phyloP scores from a whole-genome alignment of 345 rosid species.

The Iberis pinnata region DNA sequence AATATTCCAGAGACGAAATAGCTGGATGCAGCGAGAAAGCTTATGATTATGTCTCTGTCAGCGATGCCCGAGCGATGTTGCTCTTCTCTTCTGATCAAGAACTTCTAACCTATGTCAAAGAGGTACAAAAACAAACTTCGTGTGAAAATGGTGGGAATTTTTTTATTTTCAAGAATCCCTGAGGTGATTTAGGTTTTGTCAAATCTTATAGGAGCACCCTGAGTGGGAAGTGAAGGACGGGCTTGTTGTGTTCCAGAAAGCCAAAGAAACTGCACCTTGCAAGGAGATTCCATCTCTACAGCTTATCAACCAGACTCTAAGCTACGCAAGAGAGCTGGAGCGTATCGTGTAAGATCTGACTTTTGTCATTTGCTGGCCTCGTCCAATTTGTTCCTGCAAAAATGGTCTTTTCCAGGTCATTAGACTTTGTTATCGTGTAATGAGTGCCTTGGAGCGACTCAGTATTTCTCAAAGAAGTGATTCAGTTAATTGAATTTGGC shows the following conservation, averaged over 20 bases:
- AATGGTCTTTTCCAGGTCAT: neutral
- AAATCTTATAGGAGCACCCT: conserved; percentile 62
- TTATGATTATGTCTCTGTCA: conserved; percentile 69
- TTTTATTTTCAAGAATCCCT: neutral
- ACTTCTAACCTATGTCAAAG: conserved; percentile 57
- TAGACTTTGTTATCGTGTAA: conserved; percentile 18
- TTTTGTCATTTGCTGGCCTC: conserved; percentile 13
- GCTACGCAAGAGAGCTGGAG: conserved; percentile 97
- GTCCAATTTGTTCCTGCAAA: conserved; percentile 4
- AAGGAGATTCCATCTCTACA: conserved; percentile 96
- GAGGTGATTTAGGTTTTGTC: neutral
- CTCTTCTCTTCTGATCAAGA: conserved; percentile 78
- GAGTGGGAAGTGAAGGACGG: conserved; percentile 92
- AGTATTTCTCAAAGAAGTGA: conserved; percentile 2
- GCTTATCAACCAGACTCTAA: conserved; percentile 93
- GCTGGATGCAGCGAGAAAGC: conserved; percentile 99
- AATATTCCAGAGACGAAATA: conserved; percentile 68
- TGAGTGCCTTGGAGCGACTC: conserved; percentile 4
- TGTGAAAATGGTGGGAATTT: neutral
- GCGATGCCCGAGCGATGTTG: conserved; percentile 64
- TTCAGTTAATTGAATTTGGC: conserved; percentile 13
- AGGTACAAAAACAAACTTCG: conserved; percentile 38
- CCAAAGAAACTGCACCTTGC: conserved; percentile 78
- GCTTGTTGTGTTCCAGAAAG: conserved; percentile 75
- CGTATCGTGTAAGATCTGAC: conserved; percentile 61